A percentile compares a stretch with the other conserved stretches of the same genome.
Evolutionary conservation across 306 rosid species (phyloP).

Genomic region (Prosopis cineraria): DNA sequence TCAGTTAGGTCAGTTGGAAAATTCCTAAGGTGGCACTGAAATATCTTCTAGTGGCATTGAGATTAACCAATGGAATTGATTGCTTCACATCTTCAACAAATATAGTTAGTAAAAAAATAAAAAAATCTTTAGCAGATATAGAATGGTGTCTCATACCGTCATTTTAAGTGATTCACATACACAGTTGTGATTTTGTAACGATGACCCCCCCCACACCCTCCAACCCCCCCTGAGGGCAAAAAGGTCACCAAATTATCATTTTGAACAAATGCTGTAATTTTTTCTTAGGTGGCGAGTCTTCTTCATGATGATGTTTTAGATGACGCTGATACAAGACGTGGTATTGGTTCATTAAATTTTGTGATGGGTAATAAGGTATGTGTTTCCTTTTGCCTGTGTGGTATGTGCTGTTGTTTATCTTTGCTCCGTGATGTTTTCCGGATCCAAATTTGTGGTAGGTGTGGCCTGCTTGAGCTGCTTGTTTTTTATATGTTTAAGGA

Average conservation of each 20-base stretch:
- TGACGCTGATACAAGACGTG: conserved; percentile 97
- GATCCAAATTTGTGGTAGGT: conserved; percentile 22
- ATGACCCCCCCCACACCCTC: background rate
- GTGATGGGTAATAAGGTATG: conserved; percentile 95
- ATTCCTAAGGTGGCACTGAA: background rate
- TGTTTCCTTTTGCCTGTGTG: conserved; percentile 6
- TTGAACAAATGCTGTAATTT: conserved; percentile 22
- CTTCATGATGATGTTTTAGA: conserved; percentile 98
- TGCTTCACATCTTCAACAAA: background rate
- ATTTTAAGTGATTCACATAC: background rate
- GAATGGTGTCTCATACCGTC: background rate
- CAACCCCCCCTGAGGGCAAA: background rate
- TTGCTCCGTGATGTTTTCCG: conserved; percentile 29
- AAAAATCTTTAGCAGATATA: too few relatives aligned
- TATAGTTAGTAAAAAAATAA: too few relatives aligned
- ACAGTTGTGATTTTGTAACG: conserved; percentile 1
- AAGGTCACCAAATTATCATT: background rate
- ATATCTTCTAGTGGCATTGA: background rate
- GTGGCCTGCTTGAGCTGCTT: conserved; percentile 33
- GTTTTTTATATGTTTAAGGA: background rate
- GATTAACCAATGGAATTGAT: too few relatives aligned
- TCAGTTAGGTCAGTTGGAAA: background rate
- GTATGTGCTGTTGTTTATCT: conserved; percentile 11
- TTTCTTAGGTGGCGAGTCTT: conserved; percentile 90
- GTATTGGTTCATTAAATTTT: conserved; percentile 77